Base-by-base conservation (phyloP, 2,329 filamentous ascomycete genomes). In the Tolypocladium cylindrosporum region DNA sequence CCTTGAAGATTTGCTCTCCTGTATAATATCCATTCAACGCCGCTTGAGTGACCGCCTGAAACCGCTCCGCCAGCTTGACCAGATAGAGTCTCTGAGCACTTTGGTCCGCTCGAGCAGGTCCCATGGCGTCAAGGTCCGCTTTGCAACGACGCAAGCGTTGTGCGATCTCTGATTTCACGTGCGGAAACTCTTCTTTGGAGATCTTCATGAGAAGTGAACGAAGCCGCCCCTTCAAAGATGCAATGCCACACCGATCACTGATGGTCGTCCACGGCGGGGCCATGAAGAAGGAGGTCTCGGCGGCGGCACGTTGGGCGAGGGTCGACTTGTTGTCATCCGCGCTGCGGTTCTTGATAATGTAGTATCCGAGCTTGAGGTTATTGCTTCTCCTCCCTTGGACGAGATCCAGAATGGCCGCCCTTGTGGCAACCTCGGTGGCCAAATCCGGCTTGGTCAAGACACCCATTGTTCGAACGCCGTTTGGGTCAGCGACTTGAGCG, bases 401-500 rank as follows among this genome's bases (percentile, higher is more conserved):
- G 0, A 79, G 72, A 4, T 79, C 71, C 3, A 76, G 66, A 1
- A 77, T 68, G 1, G 71, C 71, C 0, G 69, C 64, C 34, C 76
- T 69, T 0, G 68, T 75, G 0, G 69, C 69, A 0, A 65, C 58
- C 54, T 82, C 79, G 0, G 65, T 66, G 0, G 79, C 76, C 0
- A 86, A 69, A 58, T 88, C 85, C 0, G 82, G 79, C 61, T 87
- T 87, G 0, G 84, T 87, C 0, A 87, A 71, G 0, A 81, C 74
- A 0, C 75, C 76, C 9, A 81, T 64, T 0, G 78, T 81, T 0
- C 78, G 61, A 4, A 66, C 60, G 0, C 78, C 77, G 0, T 70
- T 57, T 0, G 73, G 71, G 14, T 81, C 79, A 0, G 59, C 69
- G 0, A 69, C 67, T 1, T 70, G 67, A 0, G 74, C 73, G 2